Evolutionary conservation across 2,329 filamentous ascomycete species (phyloP).

Genomic region (Monosporascus cannonballus): DNA sequence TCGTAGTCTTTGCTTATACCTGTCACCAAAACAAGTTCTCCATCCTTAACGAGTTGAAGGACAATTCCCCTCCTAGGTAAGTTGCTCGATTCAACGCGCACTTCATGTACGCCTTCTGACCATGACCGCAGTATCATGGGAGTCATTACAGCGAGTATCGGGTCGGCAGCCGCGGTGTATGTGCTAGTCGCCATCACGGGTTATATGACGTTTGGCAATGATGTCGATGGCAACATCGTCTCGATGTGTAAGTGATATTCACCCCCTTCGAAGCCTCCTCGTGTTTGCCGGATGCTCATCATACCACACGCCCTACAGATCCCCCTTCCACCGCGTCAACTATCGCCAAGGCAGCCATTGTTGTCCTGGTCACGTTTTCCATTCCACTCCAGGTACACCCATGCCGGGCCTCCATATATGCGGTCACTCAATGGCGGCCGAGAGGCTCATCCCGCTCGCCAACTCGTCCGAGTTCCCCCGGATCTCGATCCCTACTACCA

Average conservation of each 20-base stretch:
- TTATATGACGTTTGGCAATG: constrained; percentile 91
- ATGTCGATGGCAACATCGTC: constrained; percentile 86
- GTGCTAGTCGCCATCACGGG: constrained; percentile 89
- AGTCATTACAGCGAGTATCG: constrained; percentile 79
- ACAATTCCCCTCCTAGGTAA: constrained; percentile 63
- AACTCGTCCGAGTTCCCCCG: constrained; percentile 33
- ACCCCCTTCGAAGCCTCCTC: neutral
- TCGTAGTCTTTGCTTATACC: constrained; percentile 98
- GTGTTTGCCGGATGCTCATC: constrained; percentile 5
- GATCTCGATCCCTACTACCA: constrained; percentile 38
- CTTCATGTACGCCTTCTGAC: constrained; percentile 7
- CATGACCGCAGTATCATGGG: constrained; percentile 57
- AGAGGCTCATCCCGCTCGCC: constrained; percentile 34
- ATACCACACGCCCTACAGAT: constrained; percentile 35
- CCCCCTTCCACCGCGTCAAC: constrained; percentile 74
- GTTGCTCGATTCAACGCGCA: neutral
- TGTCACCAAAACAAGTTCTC: constrained; percentile 99
- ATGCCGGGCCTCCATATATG: constrained; percentile 89
- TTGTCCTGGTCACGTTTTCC: constrained; percentile 92
- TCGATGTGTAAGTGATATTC: constrained; percentile 65
- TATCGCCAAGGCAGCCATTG: constrained; percentile 90
- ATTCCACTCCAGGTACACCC: constrained; percentile 95
- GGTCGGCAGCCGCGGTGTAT: constrained; percentile 81
- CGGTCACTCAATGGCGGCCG: constrained; percentile 89
- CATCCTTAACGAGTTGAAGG: constrained; percentile 87